Base-by-base conservation (phyloP, 169 alveolate species). In the Cryptosporidium ubiquitum region DNA sequence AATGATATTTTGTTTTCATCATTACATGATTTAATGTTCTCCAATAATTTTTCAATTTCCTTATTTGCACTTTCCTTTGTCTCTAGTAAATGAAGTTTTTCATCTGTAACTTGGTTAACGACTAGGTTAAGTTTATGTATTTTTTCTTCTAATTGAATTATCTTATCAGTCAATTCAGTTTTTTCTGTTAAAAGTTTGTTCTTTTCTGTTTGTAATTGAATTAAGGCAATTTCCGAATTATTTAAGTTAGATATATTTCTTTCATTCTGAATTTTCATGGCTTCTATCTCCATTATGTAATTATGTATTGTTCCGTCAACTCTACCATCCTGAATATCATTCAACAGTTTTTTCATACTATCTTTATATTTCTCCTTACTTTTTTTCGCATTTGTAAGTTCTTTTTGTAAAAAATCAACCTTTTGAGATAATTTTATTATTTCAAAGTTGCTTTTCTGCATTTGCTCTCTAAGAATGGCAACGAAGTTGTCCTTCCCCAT, bases 21-120 rank as follows among this genome's bases (percentile, higher is more conserved):
- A 42, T 79, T 64, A 31, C 89, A 61, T 0, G 79, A 79, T 42
- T 58, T 79, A 29, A 79, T 79, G 58, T 26, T 79, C 23, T 79
- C 89, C 29, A 61, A 40, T 42, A 79, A 33, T 79, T 39, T 40
- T 23, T 64, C 75, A 7, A 79, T 79, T 79, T 79, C 75, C 23
- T 42, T 64, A 42, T 64, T 58, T 3, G 47, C 49, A 20, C 2
- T 40, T 23, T 79, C 89, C 55, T 44, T 79, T 29, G 47, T 40
- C 61, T 79, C 89, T 20, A 79, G 5, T 35, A 79, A 61, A 16
- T 79, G 69, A 37, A 79, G 68, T 35, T 79, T 79, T 66, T 79
- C 89, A 12, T 79, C 68, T 2, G 89, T 79, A 60, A 79, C 75
- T 39, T 79, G 89, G 69, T 61, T 79, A 37, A 79, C 89, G 2